Conservation (phyloP, 2,329 filamentous ascomycete species). For the Fusarium sp. region DNA sequence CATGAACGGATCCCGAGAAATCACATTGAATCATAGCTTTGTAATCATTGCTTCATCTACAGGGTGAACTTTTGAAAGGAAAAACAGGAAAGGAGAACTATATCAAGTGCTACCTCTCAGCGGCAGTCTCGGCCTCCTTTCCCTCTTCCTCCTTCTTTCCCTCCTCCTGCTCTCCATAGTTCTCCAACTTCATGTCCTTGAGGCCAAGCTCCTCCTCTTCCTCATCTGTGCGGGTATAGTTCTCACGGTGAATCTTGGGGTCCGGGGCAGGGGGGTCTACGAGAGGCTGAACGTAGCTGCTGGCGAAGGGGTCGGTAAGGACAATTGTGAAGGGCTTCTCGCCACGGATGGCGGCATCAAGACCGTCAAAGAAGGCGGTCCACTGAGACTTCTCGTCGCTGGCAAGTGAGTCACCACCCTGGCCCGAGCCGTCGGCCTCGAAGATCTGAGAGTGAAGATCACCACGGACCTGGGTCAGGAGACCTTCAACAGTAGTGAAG, state of each 20-base stretch:
- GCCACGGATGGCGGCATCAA: constrained; percentile 83
- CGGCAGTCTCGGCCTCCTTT: constrained; percentile 21
- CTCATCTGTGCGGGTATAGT: constrained; percentile 87
- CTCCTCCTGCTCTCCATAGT: constrained; percentile 68
- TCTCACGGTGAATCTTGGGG: constrained; percentile 81
- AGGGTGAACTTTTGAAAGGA: constrained; percentile 18
- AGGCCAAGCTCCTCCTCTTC: constrained; percentile 95
- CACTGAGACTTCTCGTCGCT: constrained; percentile 75
- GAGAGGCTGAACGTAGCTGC: constrained; percentile 93
- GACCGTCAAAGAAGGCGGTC: constrained; percentile 80
- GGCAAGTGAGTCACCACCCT: constrained; percentile 82
- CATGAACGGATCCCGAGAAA: background rate
- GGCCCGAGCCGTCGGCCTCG: constrained; percentile 69
- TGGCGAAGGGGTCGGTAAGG: constrained; percentile 87
- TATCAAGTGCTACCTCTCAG: constrained; percentile 24
- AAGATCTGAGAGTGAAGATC: constrained; percentile 92
- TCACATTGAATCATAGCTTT: constrained; percentile 1
- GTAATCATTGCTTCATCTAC: constrained; percentile 34
- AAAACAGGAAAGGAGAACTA: background rate
- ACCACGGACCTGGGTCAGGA: constrained; percentile 90
- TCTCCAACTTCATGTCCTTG: constrained; percentile 91
- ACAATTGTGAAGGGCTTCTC: constrained; percentile 84
- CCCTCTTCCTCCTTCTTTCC: constrained; percentile 38
- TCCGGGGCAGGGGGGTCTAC: constrained; percentile 77
- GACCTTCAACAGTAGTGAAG: constrained; percentile 96